Percentiles rank a stretch among this genome's conserved stretches.
Conservation (phyloP, 805 yeast genomes). For the Suhomyces sp. region DNA sequence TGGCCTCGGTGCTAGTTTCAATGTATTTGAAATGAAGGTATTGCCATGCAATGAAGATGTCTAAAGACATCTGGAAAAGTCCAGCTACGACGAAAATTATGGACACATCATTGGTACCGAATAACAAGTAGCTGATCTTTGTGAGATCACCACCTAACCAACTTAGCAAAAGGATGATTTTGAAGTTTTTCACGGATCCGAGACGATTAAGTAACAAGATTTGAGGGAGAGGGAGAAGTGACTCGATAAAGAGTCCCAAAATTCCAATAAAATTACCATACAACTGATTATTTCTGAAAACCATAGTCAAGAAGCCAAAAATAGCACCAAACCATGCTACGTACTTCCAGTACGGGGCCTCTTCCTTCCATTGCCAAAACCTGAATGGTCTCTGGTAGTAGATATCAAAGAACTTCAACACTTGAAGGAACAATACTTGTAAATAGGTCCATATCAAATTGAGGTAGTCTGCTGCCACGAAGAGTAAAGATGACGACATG, state of each 20-base stretch:
- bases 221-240: slow-evolving; percentile 74
- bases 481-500: slow-evolving; percentile 1
- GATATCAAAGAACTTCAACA: slow-evolving; percentile 67
- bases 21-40: slow-evolving; percentile 57
- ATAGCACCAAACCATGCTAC: slow-evolving; percentile 44
- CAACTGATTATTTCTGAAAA: slow-evolving; percentile 32
- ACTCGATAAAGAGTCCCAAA: slow-evolving; percentile 68
- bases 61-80: slow-evolving; percentile 73
- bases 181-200: slow-evolving; percentile 75
- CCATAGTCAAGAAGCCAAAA: slow-evolving; percentile 41
- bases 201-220: slow-evolving; percentile 65
- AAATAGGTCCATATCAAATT: slow-evolving; percentile 11
- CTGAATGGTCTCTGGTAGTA: slow-evolving; percentile 59
- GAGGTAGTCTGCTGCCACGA: slow-evolving; percentile 8
- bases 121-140: slow-evolving; percentile 71
- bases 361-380: slow-evolving; percentile 87
- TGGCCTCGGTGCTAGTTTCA: slow-evolving; percentile 7
- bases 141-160: slow-evolving; percentile 90
- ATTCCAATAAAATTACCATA: slow-evolving; percentile 58
- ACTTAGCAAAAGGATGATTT: slow-evolving; percentile 67
- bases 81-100: slow-evolving; percentile 67
- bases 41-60: slow-evolving; percentile 70
- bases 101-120: slow-evolving; percentile 72
- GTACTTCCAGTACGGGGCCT: slow-evolving; percentile 61
- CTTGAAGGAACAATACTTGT: slow-evolving; percentile 19